Base-by-base conservation (phyloP, 768 basidiomycete genomes). In the Boletus rubropictus region DNA sequence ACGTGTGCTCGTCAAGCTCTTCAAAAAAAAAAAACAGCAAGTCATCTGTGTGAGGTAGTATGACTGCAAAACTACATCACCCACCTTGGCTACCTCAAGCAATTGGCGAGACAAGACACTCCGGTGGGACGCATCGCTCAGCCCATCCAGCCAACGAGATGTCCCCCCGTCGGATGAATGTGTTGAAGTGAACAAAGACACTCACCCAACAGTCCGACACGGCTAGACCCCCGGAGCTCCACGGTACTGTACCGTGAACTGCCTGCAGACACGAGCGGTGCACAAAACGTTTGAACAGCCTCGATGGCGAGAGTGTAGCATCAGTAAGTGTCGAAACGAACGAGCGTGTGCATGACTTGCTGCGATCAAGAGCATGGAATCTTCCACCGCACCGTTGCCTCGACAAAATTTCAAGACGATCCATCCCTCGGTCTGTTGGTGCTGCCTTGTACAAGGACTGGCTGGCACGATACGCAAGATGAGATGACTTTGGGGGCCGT, bases 121-220 rank as follows among this genome's bases (percentile, higher is more conserved):
- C 44, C 29, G 41, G 45, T 22, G 45, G 34, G 44, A 42, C 34
- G 9, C 24, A 28, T 18, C 25, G 10, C 44, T 22, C 44, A 37
- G 32, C 45, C 42, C 31, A 28, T 42, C 42, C 3, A 42, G 36
- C 40, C 42, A 36, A 44, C 44, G 11, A 46, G 39, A 49, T 58
- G 52, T 58, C 49, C 62, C 61, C 60, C 48, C 42, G n/a, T 31
- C 52, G 37, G 43, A 52, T 64, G 55, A 53, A 52, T 51, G 49
- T 49, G 46, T 50, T 50, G 32, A 58, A 63, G 58, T 63, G 61
- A 63, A 52, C 41, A 61, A 63, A 65, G 58, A 61, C 63, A 60
- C 62, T 63, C 63, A 58, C 63, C 24, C 40, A 32, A 44, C 42
- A 37, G 52, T 52, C 10, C 63, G 51, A 58, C 49, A 32, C 36